phyloP scores from a whole-genome alignment of 1,139 yeast species.

The Insectozyma bohioensis region DNA sequence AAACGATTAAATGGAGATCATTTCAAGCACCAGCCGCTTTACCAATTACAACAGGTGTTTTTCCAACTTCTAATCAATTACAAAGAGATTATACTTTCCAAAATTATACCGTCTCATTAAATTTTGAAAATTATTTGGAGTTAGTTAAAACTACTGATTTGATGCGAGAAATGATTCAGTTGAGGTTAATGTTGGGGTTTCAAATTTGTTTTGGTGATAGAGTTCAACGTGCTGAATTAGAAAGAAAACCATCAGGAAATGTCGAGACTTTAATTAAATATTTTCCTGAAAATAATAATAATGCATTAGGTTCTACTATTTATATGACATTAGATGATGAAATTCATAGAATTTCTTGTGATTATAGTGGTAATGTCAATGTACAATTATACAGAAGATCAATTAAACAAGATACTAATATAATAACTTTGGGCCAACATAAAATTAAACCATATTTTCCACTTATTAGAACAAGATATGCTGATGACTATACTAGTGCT shows the following conservation, averaged over 20 bases:
- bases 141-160: conserved; percentile 59
- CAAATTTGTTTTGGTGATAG: conserved; percentile 78
- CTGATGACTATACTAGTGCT: conserved; percentile 61
- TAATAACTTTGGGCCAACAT: conserved; percentile 22
- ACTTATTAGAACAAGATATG: conserved; percentile 75
- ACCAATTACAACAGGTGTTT: conserved; percentile 75
- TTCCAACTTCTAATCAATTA: conserved; percentile 70
- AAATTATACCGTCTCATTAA: conserved; percentile 62
- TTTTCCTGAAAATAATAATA: conserved; percentile 33
- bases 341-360: conserved; percentile 79
- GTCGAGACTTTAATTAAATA: conserved; percentile 44
- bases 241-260: conserved; percentile 59
- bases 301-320: conserved; percentile 57
- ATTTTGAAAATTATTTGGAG: conserved; percentile 51
- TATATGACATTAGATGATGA: conserved; percentile 80
- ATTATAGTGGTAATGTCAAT: conserved; percentile 64
- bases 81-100: conserved; percentile 61
- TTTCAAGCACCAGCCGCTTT: conserved; percentile 90
- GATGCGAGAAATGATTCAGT: conserved; percentile 83
- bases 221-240: conserved; percentile 65
- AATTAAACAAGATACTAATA: conserved; percentile 22
- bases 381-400: conserved; percentile 67
- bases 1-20: conserved; percentile 86
- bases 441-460: conserved; percentile 40
- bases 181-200: conserved; percentile 81